These are phyloP conservation scores for Datisca glomerata DNA, from an alignment of 306 rosid species.

Conservation along the genomic window DNA sequence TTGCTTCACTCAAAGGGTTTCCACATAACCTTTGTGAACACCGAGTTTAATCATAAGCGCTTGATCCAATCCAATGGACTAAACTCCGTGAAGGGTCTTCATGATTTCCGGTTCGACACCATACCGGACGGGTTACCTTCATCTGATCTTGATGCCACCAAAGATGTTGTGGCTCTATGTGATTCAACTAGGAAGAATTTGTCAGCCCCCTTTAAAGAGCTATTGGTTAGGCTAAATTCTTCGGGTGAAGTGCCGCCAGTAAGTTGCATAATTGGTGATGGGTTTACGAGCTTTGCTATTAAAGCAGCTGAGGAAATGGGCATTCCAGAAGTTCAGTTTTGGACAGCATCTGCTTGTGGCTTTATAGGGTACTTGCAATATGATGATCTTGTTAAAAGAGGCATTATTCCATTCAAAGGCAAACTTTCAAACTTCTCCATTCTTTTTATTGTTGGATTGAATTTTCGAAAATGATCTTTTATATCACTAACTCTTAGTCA, in stretches of 20 bases:
- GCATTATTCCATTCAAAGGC: constrained; percentile 30
- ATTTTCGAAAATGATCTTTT: too few species aligned
- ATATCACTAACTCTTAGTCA: too few species aligned
- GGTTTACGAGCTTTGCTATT: constrained; percentile 18
- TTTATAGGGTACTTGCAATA: constrained; percentile 23
- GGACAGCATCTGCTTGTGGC: constrained; percentile 34
- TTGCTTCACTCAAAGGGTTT: constrained; percentile 20
- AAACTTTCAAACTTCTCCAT: too few species aligned
- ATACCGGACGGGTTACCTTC: constrained; percentile 20
- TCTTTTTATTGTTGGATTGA: too few species aligned
- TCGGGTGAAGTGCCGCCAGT: constrained; percentile 13
- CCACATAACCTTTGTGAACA: constrained; percentile 22
- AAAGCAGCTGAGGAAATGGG: constrained; percentile 19
- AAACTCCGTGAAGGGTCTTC: background rate
- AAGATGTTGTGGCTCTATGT: constrained; percentile 14
- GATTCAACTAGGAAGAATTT: constrained; percentile 19
- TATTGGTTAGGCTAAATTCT: constrained; percentile 12
- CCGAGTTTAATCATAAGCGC: constrained; percentile 15
- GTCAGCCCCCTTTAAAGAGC: constrained; percentile 16
- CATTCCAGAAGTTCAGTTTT: constrained; percentile 22
- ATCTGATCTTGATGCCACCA: constrained; percentile 9
- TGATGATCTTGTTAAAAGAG: constrained; percentile 16
- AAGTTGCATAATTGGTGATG: constrained; percentile 23
- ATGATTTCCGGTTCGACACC: constrained; percentile 17
- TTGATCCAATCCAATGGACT: constrained; percentile 12